Conservation (phyloP, 345 rosid species). For the Euphorbia tirucalli region DNA sequence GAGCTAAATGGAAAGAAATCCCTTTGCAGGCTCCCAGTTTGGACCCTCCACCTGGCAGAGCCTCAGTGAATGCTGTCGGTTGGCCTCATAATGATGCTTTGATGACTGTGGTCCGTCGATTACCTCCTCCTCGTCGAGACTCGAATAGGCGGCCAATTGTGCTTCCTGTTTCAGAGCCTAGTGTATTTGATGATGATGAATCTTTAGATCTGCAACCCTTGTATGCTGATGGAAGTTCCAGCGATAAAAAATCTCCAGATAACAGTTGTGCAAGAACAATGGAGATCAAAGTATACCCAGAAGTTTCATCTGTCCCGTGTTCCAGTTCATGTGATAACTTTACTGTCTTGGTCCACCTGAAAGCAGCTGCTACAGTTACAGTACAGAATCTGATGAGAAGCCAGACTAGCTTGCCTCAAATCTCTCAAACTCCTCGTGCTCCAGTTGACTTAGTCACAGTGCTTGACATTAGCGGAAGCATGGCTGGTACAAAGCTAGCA, state of each 20-base stretch:
- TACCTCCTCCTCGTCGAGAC: conserved; percentile 60
- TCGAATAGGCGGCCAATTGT: conserved; percentile 49
- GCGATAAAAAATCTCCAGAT: conserved; percentile 24
- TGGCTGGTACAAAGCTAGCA: conserved; percentile 98
- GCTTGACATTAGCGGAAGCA: conserved; percentile 96
- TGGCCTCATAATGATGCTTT: conserved; percentile 58
- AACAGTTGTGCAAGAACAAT: conserved; percentile 37
- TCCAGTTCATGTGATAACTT: conserved; percentile 54
- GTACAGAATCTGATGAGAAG: conserved; percentile 33
- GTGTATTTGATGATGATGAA: conserved; percentile 71
- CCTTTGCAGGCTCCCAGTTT: conserved; percentile 70
- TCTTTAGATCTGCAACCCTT: conserved; percentile 50
- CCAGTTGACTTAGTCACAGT: conserved; percentile 86
- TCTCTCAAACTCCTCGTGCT: conserved; percentile 55
- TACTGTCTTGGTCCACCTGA: conserved; percentile 73
- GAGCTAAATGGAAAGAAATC: conserved; percentile 87
- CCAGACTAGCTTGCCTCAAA: conserved; percentile 37
- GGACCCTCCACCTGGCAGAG: conserved; percentile 43
- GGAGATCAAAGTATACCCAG: conserved; percentile 62
- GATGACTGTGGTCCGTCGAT: conserved; percentile 46
- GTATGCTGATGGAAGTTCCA: conserved; percentile 32
- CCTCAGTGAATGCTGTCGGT: conserved; percentile 36
- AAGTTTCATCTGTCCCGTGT: conserved; percentile 63
- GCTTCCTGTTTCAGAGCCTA: conserved; percentile 66
- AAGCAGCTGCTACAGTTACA: conserved; percentile 51